A percentile compares a stretch with the other conserved stretches of the same genome.
These are phyloP conservation scores for Venturia oleaginea DNA, from an alignment of 2,329 filamentous ascomycete genomes.

Conservation along the genomic window DNA sequence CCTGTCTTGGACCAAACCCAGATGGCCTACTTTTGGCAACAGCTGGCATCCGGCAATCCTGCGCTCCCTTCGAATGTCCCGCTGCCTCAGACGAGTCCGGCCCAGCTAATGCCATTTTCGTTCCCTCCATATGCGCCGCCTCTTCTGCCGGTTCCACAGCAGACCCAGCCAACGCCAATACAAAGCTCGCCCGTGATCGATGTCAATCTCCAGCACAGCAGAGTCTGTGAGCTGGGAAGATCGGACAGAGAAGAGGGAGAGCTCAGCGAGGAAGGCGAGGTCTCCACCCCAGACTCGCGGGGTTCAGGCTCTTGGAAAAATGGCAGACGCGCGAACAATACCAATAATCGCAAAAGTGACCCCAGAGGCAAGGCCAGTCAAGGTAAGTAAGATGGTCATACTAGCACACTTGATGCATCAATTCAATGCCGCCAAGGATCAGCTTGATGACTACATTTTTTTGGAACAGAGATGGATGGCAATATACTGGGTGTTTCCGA, in stretches of 20 bases:
- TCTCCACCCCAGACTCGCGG: slow-evolving; percentile 18
- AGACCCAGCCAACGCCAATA: slow-evolving; percentile 1
- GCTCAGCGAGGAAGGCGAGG: slow-evolving; percentile 62
- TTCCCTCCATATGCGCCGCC: not conserved
- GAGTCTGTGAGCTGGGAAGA: slow-evolving; percentile 26
- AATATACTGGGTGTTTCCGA: not conserved
- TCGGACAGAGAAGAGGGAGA: slow-evolving; percentile 64
- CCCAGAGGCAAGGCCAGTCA: not conserved
- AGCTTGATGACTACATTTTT: not conserved
- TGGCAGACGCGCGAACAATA: not conserved
- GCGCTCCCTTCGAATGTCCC: not conserved
- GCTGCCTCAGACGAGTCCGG: slow-evolving; percentile 2
- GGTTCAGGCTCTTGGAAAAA: not conserved
- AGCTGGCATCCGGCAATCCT: slow-evolving; percentile 7
- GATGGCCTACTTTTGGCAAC: slow-evolving; percentile 10
- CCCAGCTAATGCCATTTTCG: not conserved
- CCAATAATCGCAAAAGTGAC: not conserved
- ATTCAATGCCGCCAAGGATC: not conserved
- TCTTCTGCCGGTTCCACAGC: slow-evolving; percentile 1
- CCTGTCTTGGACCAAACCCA: slow-evolving; percentile 11
- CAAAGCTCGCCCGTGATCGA: not conserved
- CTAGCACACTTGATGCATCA: not conserved
- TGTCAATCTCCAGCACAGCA: slow-evolving; percentile 19
- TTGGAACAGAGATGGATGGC: not conserved
- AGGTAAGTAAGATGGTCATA: not conserved